phyloP scores from a whole-genome alignment of 129 eudicot genomes.

The Pittosporum tobira region DNA sequence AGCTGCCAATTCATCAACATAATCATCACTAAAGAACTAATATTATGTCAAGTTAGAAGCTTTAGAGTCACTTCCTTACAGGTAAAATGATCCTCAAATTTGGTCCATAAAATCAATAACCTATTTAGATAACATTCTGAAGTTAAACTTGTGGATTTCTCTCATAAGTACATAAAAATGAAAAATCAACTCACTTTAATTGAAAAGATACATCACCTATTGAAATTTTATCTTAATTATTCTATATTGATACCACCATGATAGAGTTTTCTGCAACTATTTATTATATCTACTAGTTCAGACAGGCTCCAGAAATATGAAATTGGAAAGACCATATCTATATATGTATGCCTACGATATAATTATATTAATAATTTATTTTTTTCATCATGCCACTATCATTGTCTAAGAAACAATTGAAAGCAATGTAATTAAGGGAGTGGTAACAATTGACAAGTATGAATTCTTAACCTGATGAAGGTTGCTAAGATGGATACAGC shows the following conservation, averaged over 20 bases:
- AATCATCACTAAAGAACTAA: not conserved
- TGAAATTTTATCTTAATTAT: not conserved
- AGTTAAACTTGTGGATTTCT: too few species aligned
- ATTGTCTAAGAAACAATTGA: too few species aligned
- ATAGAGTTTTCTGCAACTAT: not conserved
- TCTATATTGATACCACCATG: not conserved
- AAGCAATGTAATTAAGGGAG: not conserved
- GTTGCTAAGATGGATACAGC: constrained; percentile 64
- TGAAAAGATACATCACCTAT: not conserved
- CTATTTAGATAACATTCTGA: too few species aligned
- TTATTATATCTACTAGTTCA: not conserved
- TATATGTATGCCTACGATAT: too few species aligned
- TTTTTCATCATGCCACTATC: too few species aligned
- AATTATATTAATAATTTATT: too few species aligned
- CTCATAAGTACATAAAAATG: too few species aligned
- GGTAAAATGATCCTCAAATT: too few species aligned
- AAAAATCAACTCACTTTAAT: too few species aligned
- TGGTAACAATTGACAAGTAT: not conserved
- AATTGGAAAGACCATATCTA: not conserved
- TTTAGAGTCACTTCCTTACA: too few species aligned
- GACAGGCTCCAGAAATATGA: not conserved
- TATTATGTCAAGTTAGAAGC: not conserved
- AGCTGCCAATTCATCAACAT: not conserved
- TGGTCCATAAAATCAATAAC: too few species aligned
- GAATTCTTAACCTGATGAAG: constrained; percentile 41